Evolutionary conservation across 257 asterid genomes (phyloP).

Genomic region (Capsicum baccatum): DNA sequence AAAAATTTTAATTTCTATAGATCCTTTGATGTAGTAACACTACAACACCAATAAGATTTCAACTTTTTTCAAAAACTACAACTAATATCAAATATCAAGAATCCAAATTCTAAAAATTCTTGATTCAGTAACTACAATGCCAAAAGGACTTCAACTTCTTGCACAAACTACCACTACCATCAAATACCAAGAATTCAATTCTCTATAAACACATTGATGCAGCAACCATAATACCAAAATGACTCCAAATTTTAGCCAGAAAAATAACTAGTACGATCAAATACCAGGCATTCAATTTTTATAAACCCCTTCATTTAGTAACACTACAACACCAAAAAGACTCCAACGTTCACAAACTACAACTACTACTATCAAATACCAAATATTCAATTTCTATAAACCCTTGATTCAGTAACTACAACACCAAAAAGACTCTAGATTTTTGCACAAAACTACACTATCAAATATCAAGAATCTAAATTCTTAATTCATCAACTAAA

Average conservation of each 20-base stretch:
- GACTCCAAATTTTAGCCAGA: constrained; percentile 22
- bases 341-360: no score
- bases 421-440: no score
- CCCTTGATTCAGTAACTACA: no score
- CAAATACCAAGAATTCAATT: constrained; percentile 30
- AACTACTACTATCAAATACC: no score
- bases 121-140: no score
- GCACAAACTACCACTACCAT: constrained; percentile 32
- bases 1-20: constrained; percentile 26
- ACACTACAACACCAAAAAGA: no score
- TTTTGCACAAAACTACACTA: no score
- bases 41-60: constrained; percentile 20
- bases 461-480: no score
- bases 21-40: constrained; percentile 10
- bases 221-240: constrained; percentile 31
- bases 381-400: no score
- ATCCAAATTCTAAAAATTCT: neutral
- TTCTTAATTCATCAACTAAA: neutral
- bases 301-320: no score
- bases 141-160: neutral
- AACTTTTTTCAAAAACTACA: constrained; percentile 18
- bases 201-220: neutral
- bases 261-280: no score
- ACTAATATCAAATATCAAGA: constrained; percentile 29
- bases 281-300: no score